Evolutionary conservation across 441 rosid genomes (phyloP).

Genomic region (Eutrema salsugineum): DNA sequence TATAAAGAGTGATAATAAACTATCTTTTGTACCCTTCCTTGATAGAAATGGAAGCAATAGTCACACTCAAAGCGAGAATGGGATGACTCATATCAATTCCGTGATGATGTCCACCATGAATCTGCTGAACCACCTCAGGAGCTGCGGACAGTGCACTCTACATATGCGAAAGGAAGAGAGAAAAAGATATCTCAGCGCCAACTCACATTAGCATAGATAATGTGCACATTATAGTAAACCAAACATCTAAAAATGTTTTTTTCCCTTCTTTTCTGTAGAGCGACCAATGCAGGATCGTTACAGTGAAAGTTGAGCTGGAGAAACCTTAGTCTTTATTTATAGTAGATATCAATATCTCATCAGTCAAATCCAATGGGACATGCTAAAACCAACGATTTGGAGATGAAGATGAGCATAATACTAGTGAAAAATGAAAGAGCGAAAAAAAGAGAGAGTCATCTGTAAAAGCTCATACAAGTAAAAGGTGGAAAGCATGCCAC

Average conservation of each 20-base stretch:
- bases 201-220: neutral
- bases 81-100: conserved; percentile 57
- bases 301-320: neutral
- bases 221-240: neutral
- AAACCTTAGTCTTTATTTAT: neutral
- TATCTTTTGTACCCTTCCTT: conserved; percentile 71
- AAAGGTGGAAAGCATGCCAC: conserved; percentile 79
- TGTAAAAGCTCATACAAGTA: conserved; percentile 41
- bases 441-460: neutral
- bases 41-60: conserved; percentile 68
- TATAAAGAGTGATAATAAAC: neutral
- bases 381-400: neutral
- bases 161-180: conserved; percentile 15
- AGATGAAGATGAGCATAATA: neutral
- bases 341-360: neutral
- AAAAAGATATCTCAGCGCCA: conserved; percentile 7
- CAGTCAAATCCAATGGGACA: neutral
- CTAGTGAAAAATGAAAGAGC: neutral
- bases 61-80: conserved; percentile 69
- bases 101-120: conserved; percentile 34
- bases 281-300: neutral
- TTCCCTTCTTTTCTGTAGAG: neutral
- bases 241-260: neutral
- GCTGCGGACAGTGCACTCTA: conserved; percentile 56
- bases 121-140: conserved; percentile 46